Evolutionary conservation across 2,329 filamentous ascomycete genomes (phyloP).

Genomic region (Colletotrichum acutatum): DNA sequence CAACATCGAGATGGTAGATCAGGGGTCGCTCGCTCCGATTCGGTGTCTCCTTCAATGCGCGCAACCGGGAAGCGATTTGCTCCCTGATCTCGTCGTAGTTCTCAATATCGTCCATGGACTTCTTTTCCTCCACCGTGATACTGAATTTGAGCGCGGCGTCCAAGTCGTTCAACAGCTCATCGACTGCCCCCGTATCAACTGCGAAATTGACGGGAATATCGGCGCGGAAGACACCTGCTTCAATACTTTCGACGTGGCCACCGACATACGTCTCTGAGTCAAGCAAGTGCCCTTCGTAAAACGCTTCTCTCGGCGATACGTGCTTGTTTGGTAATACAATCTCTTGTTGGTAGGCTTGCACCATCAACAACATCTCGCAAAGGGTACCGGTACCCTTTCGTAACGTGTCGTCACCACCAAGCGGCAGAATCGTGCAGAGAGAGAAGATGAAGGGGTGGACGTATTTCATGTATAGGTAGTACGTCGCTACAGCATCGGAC

Average conservation of each 20-base stretch:
- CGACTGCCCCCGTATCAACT: conserved; percentile 87
- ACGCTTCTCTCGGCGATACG: conserved; percentile 87
- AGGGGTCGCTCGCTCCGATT: conserved; percentile 86
- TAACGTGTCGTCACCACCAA: conserved; percentile 91
- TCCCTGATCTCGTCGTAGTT: conserved; percentile 88
- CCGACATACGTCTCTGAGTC: conserved; percentile 99
- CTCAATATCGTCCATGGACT: conserved; percentile 79
- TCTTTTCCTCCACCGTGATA: conserved; percentile 85
- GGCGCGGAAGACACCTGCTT: conserved; percentile 94
- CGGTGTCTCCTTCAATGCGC: conserved; percentile 81
- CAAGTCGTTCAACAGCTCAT: conserved; percentile 87
- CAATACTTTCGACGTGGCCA: conserved; percentile 98
- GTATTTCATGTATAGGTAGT: conserved; percentile 99
- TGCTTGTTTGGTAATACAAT: conserved; percentile 98
- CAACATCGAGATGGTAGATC: conserved; percentile 98
- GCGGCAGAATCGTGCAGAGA: conserved; percentile 92
- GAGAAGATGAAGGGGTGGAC: conserved; percentile 99
- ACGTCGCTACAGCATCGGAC: conserved; percentile 97
- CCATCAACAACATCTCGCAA: conserved; percentile 99
- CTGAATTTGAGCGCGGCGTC: conserved; percentile 92
- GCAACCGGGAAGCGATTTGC: conserved; percentile 79
- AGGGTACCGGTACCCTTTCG: conserved; percentile 97
- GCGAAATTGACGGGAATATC: conserved; percentile 96
- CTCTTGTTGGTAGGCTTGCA: conserved; percentile 91
- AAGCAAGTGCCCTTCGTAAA: conserved; percentile 95